These are phyloP conservation scores for Calonectria hongkongensis DNA, from an alignment of 2,329 filamentous ascomycete species.

Conservation along the genomic window DNA sequence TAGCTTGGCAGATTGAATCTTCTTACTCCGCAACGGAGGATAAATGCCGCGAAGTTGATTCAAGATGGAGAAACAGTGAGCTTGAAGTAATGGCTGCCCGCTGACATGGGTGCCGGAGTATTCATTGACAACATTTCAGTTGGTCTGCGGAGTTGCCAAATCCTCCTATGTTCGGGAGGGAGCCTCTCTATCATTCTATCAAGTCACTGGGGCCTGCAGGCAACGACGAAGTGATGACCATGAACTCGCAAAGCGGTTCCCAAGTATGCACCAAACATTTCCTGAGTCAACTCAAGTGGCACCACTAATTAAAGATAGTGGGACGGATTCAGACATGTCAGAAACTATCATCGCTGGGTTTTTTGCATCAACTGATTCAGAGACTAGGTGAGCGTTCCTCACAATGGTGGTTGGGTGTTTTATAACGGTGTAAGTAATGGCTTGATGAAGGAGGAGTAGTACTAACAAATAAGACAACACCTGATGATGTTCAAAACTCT, in stretches of 20 bases:
- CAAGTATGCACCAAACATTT: not conserved
- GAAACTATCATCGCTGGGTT: fast-evolving
- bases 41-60: slow-evolving; percentile 12
- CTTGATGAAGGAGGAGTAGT: too few relatives aligned
- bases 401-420: slow-evolving; percentile 14
- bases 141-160: slow-evolving; percentile 27
- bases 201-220: slow-evolving; percentile 27
- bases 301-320: not conserved
- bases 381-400: slow-evolving; percentile 17
- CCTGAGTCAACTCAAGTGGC: not conserved
- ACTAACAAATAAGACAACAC: not conserved
- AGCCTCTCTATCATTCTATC: slow-evolving; percentile 23
- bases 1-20: slow-evolving; percentile 23
- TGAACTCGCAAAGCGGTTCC: slow-evolving; percentile 29
- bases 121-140: not conserved
- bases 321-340: slow-evolving; percentile 30
- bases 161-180: slow-evolving; percentile 31
- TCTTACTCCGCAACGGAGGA: slow-evolving; percentile 11
- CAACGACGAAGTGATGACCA: slow-evolving; percentile 15
- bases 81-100: slow-evolving; percentile 2
- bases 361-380: not conserved
- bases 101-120: not conserved
- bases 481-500: not conserved
- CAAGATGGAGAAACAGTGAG: not conserved
- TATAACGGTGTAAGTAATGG: slow-evolving; percentile 24